A percentile compares a stretch with the other conserved stretches of the same genome.
These are phyloP conservation scores for Eremothecium sinecaudum DNA, from an alignment of 1,139 yeast species.

Conservation along the genomic window DNA sequence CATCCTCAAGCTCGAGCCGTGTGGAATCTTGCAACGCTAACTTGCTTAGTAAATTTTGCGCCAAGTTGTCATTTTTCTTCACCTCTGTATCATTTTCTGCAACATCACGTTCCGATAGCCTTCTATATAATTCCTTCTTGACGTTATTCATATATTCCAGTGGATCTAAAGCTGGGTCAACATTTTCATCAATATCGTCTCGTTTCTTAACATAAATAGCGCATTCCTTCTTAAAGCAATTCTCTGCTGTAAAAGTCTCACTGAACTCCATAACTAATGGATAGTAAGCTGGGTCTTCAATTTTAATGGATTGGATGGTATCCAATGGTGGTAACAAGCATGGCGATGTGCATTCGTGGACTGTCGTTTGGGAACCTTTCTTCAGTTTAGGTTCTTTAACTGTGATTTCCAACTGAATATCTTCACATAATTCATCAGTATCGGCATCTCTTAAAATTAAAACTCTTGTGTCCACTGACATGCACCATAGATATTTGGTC, in stretches of 20 bases:
- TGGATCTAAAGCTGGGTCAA: constrained; percentile 2
- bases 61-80: constrained; percentile 2
- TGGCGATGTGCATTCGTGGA: constrained; percentile 39
- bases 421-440: constrained; percentile 41
- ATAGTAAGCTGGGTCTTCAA: constrained; percentile 20
- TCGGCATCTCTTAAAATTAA: constrained; percentile 63
- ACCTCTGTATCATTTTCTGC: not conserved
- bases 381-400: constrained; percentile 35
- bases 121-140: constrained; percentile 8
- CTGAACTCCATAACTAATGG: constrained; percentile 25
- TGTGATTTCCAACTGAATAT: constrained; percentile 34
- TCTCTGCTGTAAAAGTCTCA: constrained; percentile 13
- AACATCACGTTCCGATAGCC: not conserved
- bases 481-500: constrained; percentile 82
- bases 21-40: constrained; percentile 16
- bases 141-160: constrained; percentile 12
- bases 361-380: constrained; percentile 18
- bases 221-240: constrained; percentile 25
- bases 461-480: constrained; percentile 76
- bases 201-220: constrained; percentile 20
- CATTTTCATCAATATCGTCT: constrained; percentile 5
- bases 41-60: constrained; percentile 7
- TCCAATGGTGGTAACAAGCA: constrained; percentile 57
- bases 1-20: constrained; percentile 17
- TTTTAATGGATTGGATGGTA: constrained; percentile 32